Conservation (phyloP, 306 rosid species). For the Quercus glauca region DNA sequence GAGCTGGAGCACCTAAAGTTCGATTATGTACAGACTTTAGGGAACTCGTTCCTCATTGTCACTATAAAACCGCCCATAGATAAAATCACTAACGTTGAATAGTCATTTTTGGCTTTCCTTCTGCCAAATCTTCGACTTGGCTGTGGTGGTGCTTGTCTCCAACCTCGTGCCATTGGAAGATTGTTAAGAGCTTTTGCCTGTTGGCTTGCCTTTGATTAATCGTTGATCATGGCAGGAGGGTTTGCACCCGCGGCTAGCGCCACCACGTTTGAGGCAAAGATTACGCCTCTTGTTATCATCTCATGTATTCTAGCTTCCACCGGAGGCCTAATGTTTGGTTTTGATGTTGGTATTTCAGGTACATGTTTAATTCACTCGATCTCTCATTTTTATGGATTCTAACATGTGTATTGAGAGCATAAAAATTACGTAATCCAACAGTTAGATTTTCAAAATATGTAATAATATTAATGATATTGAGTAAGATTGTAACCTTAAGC, state of each 20-base stretch:
- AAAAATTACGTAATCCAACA: accelerated
- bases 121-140: no score
- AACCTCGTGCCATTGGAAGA: no score
- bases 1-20: no score
- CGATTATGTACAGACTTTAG: no score
- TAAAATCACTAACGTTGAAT: no score
- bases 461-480: no score
- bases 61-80: no score
- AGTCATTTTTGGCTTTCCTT: no score
- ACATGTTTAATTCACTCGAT: neutral
- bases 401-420: accelerated
- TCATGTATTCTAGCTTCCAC: conserved; percentile 86
- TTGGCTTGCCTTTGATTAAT: neutral
- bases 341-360: conserved; percentile 88
- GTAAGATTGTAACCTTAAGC: accelerated
- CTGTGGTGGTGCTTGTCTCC: no score
- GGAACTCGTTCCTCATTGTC: no score
- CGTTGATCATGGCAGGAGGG: conserved; percentile 36
- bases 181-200: neutral
- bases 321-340: conserved; percentile 96
- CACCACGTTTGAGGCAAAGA: conserved; percentile 65
- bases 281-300: conserved; percentile 73
- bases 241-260: conserved; percentile 20
- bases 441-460: no score
- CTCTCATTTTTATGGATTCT: no score